Evolutionary conservation across 257 asterid species (phyloP).

Genomic region (Solanum corneliomulleri): DNA sequence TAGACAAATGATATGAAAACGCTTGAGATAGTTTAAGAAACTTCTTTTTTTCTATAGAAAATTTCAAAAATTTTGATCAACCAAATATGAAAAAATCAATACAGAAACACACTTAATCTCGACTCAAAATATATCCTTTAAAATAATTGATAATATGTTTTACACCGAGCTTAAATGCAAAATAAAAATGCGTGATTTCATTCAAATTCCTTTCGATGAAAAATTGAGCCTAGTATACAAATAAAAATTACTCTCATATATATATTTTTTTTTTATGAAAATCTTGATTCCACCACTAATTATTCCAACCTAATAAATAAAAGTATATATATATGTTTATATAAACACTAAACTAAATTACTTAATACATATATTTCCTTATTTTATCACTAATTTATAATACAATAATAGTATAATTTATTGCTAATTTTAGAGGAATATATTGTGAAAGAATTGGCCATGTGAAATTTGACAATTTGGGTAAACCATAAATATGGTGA

Average conservation of each 20-base stretch:
- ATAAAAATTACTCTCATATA: too few relatives aligned
- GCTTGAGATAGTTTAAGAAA: too few relatives aligned
- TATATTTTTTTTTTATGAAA: too few relatives aligned
- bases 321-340: neutral
- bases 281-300: neutral
- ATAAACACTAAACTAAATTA: neutral
- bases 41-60: neutral
- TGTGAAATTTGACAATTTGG: neutral
- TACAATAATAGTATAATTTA: neutral
- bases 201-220: neutral
- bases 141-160: neutral
- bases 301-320: neutral
- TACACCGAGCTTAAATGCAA: neutral
- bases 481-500: neutral
- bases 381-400: neutral
- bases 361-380: neutral
- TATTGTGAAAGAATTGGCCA: neutral
- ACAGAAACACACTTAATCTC: neutral
- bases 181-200: neutral
- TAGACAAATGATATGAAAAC: too few relatives aligned
- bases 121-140: neutral
- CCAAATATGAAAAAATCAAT: too few relatives aligned
- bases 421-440: neutral
- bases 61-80: rapidly evolving
- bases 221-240: too few relatives aligned